These are phyloP conservation scores for Colletotrichum sp. DNA, from an alignment of 2,329 filamentous ascomycete species.

Conservation along the genomic window DNA sequence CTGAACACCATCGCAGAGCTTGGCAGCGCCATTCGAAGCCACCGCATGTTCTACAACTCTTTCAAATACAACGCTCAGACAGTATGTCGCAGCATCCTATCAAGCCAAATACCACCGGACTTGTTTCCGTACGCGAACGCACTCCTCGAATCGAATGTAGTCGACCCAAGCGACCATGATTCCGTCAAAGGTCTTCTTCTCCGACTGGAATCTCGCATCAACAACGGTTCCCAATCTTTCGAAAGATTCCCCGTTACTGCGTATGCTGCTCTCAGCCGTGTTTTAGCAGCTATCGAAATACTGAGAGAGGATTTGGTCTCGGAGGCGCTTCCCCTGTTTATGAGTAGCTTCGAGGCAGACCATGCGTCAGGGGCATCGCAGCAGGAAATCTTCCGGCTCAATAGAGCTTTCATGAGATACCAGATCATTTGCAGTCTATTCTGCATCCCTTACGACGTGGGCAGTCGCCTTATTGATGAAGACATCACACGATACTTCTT, in stretches of 20 bases:
- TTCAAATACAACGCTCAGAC: background rate
- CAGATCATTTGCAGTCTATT: background rate
- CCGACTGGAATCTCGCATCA: background rate
- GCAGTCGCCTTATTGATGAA: background rate
- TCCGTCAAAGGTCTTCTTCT: background rate
- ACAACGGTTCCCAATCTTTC: background rate
- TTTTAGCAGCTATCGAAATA: background rate
- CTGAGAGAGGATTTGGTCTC: background rate
- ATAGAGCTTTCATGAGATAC: background rate
- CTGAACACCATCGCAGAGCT: background rate
- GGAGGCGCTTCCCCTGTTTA: background rate
- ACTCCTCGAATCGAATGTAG: background rate
- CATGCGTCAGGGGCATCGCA: background rate
- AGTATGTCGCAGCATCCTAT: background rate
- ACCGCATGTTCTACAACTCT: background rate
- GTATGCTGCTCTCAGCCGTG: background rate
- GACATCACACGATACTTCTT: background rate
- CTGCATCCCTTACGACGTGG: background rate
- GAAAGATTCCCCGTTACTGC: background rate
- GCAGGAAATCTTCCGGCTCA: background rate
- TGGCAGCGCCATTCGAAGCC: background rate
- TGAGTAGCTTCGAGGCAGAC: background rate
- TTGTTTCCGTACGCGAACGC: background rate
- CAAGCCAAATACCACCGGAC: background rate
- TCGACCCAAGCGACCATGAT: background rate